phyloP scores from a whole-genome alignment of 2,329 filamentous ascomycete genomes.

The Alternaria sp. region DNA sequence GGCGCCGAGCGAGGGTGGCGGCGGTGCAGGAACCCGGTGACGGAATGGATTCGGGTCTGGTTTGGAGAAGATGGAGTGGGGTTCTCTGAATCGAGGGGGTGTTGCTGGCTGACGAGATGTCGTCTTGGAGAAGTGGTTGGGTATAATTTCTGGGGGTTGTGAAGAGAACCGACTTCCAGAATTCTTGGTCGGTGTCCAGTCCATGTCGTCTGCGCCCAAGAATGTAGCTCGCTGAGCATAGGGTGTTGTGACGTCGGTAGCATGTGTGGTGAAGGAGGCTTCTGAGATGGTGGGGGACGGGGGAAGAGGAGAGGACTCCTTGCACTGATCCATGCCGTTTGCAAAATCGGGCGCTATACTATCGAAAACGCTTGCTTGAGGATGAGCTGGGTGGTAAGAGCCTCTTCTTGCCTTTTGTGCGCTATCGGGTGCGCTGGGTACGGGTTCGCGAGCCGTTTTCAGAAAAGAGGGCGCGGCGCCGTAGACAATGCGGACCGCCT shows the following conservation, averaged over 20 bases:
- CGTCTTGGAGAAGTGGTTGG: slow-evolving; percentile 21
- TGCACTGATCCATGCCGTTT: slow-evolving; percentile 42
- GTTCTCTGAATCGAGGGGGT: slow-evolving; percentile 12
- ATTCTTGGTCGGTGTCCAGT: slow-evolving; percentile 68
- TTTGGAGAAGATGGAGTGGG: slow-evolving; percentile 32
- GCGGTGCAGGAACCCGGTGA: slow-evolving; percentile 72
- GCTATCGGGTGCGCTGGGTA: slow-evolving; percentile 28
- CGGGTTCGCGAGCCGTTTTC: slow-evolving; percentile 30
- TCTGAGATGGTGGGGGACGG: slow-evolving; percentile 43
- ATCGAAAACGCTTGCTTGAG: slow-evolving; percentile 39
- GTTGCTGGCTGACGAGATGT: slow-evolving; percentile 10
- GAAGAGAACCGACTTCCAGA: slow-evolving; percentile 46
- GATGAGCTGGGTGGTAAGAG: slow-evolving; percentile 32
- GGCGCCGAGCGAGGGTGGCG: slow-evolving; percentile 58
- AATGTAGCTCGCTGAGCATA: slow-evolving; percentile 16
- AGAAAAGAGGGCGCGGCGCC: slow-evolving; percentile 44
- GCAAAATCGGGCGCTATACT: slow-evolving; percentile 48
- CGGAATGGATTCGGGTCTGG: slow-evolving; percentile 65
- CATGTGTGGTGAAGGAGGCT: slow-evolving; percentile 28
- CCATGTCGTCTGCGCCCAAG: slow-evolving; percentile 66
- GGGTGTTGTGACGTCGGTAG: slow-evolving; percentile 35
- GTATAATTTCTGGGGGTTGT: slow-evolving; percentile 22
- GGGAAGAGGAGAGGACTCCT: slow-evolving; percentile 34
- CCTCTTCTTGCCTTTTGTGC: slow-evolving; percentile 26
- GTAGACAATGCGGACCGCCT: slow-evolving; percentile 63